Evolutionary conservation across 2,329 filamentous ascomycete genomes (phyloP).

Genomic region (Alternaria burnsii): DNA sequence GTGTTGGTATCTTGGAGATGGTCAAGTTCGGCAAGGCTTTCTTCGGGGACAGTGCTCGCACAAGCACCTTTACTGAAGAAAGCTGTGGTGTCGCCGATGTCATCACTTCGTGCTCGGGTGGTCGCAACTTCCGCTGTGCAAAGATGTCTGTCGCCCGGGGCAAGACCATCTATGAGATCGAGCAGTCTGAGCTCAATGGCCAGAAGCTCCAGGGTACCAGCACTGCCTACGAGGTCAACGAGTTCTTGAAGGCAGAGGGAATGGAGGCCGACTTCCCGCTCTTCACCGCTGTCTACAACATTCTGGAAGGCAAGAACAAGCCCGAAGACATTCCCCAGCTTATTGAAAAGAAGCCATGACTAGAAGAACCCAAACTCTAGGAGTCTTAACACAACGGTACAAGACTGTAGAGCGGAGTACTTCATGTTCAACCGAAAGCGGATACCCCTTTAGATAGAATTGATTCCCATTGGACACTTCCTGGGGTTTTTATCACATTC

Average conservation of each 20-base stretch:
- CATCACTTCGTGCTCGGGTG: constrained; percentile 91
- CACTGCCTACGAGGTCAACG: constrained; percentile 90
- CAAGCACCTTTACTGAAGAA: constrained; percentile 94
- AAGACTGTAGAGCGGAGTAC: background rate
- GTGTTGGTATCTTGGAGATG: constrained; percentile 94
- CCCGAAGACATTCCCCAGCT: constrained; percentile 83
- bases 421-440: background rate
- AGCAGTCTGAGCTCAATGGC: constrained; percentile 88
- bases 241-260: constrained; percentile 80
- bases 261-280: constrained; percentile 86
- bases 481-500: background rate
- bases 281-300: constrained; percentile 86
- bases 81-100: constrained; percentile 94
- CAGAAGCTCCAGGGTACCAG: constrained; percentile 96
- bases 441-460: constrained; percentile 17
- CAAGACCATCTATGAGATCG: constrained; percentile 84
- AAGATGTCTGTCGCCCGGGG: constrained; percentile 84
- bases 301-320: constrained; percentile 77
- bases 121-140: constrained; percentile 93
- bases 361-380: background rate
- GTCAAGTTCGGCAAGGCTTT: constrained; percentile 94
- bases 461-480: constrained; percentile 1
- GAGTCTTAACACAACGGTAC: background rate
- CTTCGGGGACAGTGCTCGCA: constrained; percentile 82
- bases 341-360: constrained; percentile 49